Conservation (phyloP, 2,329 filamentous ascomycete species). For the Cladophialophora bantiana region DNA sequence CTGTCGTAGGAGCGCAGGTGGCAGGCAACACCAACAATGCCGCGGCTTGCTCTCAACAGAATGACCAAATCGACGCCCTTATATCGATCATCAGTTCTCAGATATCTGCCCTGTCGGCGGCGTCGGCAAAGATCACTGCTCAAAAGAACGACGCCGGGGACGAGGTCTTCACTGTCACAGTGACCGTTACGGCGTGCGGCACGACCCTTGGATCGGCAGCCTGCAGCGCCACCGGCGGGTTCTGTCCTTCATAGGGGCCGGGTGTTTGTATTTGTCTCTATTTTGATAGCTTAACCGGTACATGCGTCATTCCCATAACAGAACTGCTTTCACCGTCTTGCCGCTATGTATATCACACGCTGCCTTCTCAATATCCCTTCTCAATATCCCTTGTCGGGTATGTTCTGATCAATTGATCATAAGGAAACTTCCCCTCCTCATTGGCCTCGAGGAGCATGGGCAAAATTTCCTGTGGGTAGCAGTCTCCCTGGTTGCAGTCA, state of each 20-base stretch:
- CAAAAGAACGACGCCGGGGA: constrained; percentile 8
- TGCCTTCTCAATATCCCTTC: constrained; percentile 40
- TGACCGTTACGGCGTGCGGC: constrained; percentile 7
- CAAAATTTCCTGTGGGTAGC: constrained; percentile 37
- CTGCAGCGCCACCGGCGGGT: constrained; percentile 8
- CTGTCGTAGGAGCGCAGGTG: constrained; percentile 10
- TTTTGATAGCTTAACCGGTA: too few relatives aligned
- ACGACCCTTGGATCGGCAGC: neutral
- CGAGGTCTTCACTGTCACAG: constrained; percentile 3
- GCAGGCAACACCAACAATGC: constrained; percentile 9
- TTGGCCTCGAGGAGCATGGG: constrained; percentile 35
- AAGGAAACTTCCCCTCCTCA: constrained; percentile 54
- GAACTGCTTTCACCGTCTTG: constrained; percentile 44
- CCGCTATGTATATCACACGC: constrained; percentile 43
- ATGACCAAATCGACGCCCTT: constrained; percentile 18
- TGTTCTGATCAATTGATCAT: constrained; percentile 55
- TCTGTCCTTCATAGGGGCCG: constrained; percentile 2
- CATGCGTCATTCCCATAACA: constrained; percentile 41
- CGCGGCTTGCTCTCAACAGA: constrained; percentile 5
- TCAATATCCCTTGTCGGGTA: constrained; percentile 48
- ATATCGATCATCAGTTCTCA: constrained; percentile 14
- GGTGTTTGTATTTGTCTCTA: too few relatives aligned
- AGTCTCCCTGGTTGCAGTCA: constrained; percentile 38
- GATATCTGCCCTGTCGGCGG: constrained; percentile 7
- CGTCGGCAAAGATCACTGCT: constrained; percentile 11